Base-by-base conservation (phyloP, 2,329 filamentous ascomycete genomes). In the Exophiala calicioides region DNA sequence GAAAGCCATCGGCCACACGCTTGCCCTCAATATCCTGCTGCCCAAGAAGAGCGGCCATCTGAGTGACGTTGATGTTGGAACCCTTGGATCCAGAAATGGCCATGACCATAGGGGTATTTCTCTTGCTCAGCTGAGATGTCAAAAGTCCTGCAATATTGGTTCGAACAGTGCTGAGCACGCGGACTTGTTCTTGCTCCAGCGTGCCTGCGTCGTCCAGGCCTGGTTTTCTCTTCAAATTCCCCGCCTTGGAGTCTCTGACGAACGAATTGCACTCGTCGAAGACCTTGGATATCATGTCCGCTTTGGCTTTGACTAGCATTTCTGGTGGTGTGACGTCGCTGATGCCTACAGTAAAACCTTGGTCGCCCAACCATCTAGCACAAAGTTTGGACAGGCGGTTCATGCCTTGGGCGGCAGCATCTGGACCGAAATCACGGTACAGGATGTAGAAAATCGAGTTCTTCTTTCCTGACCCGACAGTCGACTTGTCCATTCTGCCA, bases 401-500 rank as follows among this genome's bases (percentile, higher is more conserved):
- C 93, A 98, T 98, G 43, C 88, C 89, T 46, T 82, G 80, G 0
- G 91, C 90, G 5, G 93, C 90, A 46, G 88, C 84, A 44, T 95
- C 86, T 1, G 90, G 88, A 1, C 93, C 93, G 60, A 87, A 98
- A 71, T 98, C 93, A 74, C 93, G 81, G 59, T 97, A 81, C 63
- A 98, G 91, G 46, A 97, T 86, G 62, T 96, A 98, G 64, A 97
- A 98, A 15, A 98, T 84, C 0, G 90, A 96, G 65, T 95, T 91
- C 65, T 98, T 98, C 74, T 97, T 97, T 60, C 93, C 93, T 4
- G 88, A 84, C 58, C 93, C 93, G n/a, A 98, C 88, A 0, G 90
- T 97, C 1, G 88, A 87, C 70, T 98, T 98, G 73, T 98, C 93
- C 90, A 97, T 96, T 50, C 85, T 81, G 52, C 93, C 93, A 63